Evolutionary conservation across 345 rosid species (phyloP).

Genomic region (Gossypium thurberi): DNA sequence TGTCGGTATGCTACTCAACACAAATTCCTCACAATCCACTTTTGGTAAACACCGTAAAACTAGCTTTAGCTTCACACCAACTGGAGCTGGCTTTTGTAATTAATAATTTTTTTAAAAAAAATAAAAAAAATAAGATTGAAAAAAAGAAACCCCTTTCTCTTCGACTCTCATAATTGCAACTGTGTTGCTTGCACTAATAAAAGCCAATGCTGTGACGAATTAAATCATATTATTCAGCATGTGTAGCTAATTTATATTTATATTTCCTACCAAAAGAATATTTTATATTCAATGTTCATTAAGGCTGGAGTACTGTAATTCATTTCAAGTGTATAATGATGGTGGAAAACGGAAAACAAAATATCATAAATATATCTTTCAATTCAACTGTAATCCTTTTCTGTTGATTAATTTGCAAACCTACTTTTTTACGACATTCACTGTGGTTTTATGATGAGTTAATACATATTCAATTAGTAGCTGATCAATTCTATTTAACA

Average conservation of each 20-base stretch:
- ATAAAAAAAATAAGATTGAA: too few species aligned
- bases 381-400: background rate
- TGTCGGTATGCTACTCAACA: background rate
- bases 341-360: background rate
- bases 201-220: too few species aligned
- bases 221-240: too few species aligned
- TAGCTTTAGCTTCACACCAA: background rate
- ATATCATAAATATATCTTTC: background rate
- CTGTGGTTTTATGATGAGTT: conserved; percentile 1
- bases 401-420: background rate
- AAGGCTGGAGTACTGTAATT: too few species aligned
- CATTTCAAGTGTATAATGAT: background rate
- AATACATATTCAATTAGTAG: background rate
- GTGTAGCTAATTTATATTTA: too few species aligned
- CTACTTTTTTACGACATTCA: background rate
- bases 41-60: background rate
- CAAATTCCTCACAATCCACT: background rate
- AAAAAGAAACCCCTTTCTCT: too few species aligned
- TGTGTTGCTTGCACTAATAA: too few species aligned
- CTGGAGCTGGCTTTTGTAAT: background rate
- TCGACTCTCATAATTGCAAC: too few species aligned
- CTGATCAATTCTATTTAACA: conserved; percentile 7
- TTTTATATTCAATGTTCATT: too few species aligned
- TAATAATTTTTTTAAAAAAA: too few species aligned
- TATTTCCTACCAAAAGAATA: too few species aligned